A percentile compares a stretch with the other conserved stretches of the same genome.
Evolutionary conservation across 192 early-diverging fungal species (phyloP).

Genomic region (Linnemannia zychae): DNA sequence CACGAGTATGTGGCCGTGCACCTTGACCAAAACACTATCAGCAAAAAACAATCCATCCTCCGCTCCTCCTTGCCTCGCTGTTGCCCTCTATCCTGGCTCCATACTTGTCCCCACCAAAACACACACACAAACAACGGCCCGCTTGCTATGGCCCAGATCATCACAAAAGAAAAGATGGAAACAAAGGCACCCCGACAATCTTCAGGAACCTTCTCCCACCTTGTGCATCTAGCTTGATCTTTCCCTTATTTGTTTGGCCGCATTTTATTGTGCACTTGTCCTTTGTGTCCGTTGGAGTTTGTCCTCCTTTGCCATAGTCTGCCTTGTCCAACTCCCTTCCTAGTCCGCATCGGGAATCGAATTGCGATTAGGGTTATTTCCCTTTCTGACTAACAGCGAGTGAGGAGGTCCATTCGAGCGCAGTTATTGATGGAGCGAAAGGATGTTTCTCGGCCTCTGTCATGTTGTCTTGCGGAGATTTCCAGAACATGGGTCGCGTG

Average conservation of each 20-base stretch:
- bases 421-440: neutral
- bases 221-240: no score
- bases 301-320: neutral
- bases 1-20: neutral
- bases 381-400: neutral
- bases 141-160: no score
- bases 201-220: no score
- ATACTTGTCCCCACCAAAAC: neutral
- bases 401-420: neutral
- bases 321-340: neutral
- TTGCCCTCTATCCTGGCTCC: neutral
- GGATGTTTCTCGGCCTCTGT: neutral
- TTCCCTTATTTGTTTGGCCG: no score
- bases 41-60: neutral
- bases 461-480: neutral
- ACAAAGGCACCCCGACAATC: no score
- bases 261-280: no score
- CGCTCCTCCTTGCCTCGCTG: no score
- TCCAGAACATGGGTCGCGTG: neutral
- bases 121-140: neutral
- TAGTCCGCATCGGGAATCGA: neutral
- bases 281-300: no score
- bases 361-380: neutral
- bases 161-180: no score
- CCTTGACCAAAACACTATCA: neutral